A percentile compares a stretch with the other conserved stretches of the same genome.
These are phyloP conservation scores for Aphanomyces euteiches DNA, from an alignment of 352 stramenopile species.

Conservation along the genomic window DNA sequence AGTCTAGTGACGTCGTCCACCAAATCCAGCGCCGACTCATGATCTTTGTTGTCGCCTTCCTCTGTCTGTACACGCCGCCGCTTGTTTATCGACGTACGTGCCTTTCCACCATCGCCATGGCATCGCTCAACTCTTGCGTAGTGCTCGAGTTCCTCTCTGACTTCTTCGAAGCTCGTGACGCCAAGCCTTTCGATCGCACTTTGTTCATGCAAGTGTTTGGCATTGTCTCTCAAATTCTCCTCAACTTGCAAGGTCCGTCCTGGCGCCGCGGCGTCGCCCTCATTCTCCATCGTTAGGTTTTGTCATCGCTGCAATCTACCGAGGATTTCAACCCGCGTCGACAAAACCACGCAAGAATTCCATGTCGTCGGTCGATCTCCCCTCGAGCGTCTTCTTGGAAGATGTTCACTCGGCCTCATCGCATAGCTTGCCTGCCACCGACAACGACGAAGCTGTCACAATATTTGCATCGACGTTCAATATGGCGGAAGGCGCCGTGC, in stretches of 20 bases:
- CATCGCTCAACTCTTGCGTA: not conserved
- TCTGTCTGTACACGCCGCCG: slow-evolving; percentile 13
- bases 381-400: slow-evolving; percentile 4
- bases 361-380: not conserved
- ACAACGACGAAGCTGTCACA: slow-evolving; percentile 34
- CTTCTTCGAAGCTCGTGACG: not conserved
- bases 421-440: slow-evolving; percentile 40
- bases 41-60: slow-evolving; percentile 18
- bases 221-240: not conserved
- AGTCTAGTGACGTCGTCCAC: not conserved
- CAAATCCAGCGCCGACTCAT: slow-evolving; percentile 23
- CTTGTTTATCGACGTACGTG: slow-evolving; percentile 16
- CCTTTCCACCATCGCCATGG: not conserved
- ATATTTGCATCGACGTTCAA: slow-evolving; percentile 31
- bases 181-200: too few relatives aligned
- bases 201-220: not conserved
- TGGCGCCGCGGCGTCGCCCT: too few relatives aligned
- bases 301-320: slow-evolving; percentile 30
- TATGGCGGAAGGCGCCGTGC: slow-evolving; percentile 19
- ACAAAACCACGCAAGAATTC: not conserved
- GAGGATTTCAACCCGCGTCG: slow-evolving; percentile 9
- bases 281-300: slow-evolving; percentile 19
- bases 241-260: not conserved
- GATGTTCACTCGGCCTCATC: slow-evolving; percentile 37
- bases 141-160: not conserved